phyloP scores from a whole-genome alignment of 176 grass and related monocot species.

The Secale cereale region DNA sequence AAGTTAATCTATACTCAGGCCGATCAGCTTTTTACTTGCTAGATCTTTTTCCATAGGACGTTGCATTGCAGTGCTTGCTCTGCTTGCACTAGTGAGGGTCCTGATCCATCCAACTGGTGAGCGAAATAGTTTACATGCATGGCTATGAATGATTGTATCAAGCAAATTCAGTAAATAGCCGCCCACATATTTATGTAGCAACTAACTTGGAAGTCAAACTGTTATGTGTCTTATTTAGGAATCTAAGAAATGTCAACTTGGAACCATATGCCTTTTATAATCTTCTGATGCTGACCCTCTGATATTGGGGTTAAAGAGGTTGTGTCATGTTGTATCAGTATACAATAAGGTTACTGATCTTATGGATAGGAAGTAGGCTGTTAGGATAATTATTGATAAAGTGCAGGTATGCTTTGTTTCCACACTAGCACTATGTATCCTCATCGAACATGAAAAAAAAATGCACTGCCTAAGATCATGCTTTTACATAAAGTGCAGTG shows the following conservation, averaged over 20 bases:
- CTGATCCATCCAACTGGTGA: constrained; percentile 86
- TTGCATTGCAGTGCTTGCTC: constrained; percentile 53
- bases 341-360: constrained; percentile 81
- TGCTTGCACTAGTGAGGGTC: constrained; percentile 69
- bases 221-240: background rate
- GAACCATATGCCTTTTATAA: background rate
- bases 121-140: constrained; percentile 11
- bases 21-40: constrained; percentile 81
- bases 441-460: background rate
- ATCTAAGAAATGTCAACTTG: constrained; percentile 6
- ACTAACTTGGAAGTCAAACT: background rate
- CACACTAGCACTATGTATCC: background rate
- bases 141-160: constrained; percentile 9
- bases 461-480: background rate
- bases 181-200: background rate
- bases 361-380: constrained; percentile 60
- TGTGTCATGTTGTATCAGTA: constrained; percentile 64
- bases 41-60: constrained; percentile 81
- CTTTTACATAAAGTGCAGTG: background rate
- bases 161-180: background rate
- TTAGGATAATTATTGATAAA: constrained; percentile 67
- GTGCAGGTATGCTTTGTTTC: constrained; percentile 53
- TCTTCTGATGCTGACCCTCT: constrained; percentile 1
- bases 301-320: constrained; percentile 45
- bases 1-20: constrained; percentile 52